Conservation (phyloP, 805 yeast species). For the Starmera quercuum region DNA sequence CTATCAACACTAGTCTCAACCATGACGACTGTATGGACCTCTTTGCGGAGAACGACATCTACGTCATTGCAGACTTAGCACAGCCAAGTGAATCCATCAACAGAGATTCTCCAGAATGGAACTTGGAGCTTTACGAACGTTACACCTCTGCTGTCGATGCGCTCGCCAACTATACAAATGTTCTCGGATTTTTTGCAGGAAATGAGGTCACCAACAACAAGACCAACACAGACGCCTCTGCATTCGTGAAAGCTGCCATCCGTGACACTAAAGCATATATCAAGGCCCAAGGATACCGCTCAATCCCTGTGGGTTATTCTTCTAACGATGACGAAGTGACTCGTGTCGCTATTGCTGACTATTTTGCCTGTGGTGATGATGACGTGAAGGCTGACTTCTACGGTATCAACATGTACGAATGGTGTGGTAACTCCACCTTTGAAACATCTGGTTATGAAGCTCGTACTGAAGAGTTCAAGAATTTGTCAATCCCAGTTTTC, state of each 20-base stretch:
- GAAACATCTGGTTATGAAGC: slow-evolving; percentile 57
- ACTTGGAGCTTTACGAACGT: slow-evolving; percentile 54
- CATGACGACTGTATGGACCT: slow-evolving; percentile 67
- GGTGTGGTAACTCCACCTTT: slow-evolving; percentile 71
- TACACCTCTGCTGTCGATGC: slow-evolving; percentile 72
- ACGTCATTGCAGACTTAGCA: slow-evolving; percentile 76
- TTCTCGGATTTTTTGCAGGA: slow-evolving; percentile 87
- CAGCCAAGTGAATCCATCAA: slow-evolving; percentile 67
- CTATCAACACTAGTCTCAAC: slow-evolving; percentile 55
- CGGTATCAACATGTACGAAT: slow-evolving; percentile 82
- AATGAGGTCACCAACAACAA: slow-evolving; percentile 77
- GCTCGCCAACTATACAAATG: slow-evolving; percentile 63
- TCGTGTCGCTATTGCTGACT: slow-evolving; percentile 68
- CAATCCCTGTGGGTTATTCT: slow-evolving; percentile 85
- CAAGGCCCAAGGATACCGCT: slow-evolving; percentile 52
- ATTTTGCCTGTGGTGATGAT: slow-evolving; percentile 66
- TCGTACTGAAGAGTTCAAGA: slow-evolving; percentile 64
- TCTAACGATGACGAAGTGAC: slow-evolving; percentile 72
- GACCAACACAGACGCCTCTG: slow-evolving; percentile 71
- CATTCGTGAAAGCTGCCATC: slow-evolving; percentile 84
- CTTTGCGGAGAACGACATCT: slow-evolving; percentile 73
- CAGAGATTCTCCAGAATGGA: slow-evolving; percentile 67
- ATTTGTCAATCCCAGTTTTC: slow-evolving; percentile 72
- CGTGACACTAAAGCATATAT: slow-evolving; percentile 76
- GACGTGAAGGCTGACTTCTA: slow-evolving; percentile 62